Base-by-base conservation (phyloP, 257 asterid species). In the Lavandula angustifolia region DNA sequence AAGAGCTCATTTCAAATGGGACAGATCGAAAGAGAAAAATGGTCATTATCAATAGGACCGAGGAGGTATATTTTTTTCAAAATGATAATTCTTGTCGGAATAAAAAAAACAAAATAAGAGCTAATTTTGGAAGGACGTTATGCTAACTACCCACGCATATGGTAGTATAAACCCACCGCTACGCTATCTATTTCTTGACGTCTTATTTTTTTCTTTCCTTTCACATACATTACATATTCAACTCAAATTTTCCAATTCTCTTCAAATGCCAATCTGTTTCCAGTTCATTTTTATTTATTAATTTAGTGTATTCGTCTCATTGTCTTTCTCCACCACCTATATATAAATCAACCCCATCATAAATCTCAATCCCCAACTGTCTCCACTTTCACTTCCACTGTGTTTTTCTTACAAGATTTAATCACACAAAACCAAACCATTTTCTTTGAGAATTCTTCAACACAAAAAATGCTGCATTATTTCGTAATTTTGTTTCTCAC, bases 261-360 rank as follows among this genome's bases (percentile, higher is more conserved):
- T 6, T 18, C 47, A 16, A 9, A 57, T 41, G 41, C 16, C 66
- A 9, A 66, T 66, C 82, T 80, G 82, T 73, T 54, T 70, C 77
- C 85, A 80, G 80, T 63, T 76, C 85, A 80, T 72, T 17, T 37
- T n/a, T 22, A 27, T 27, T 62, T 35, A 3, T 6, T 4, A 22
- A 22, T 22, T 22, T 0, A 22, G 2, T 22, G 1, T 50, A 27
- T 22, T 13, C 9, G 10, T 9, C n/a, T 57, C 22, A 33, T 44
- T 62, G 27, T 41, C 32, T 47, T 41, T 47, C 41, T 22, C 71
- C 40, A 3, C 29, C 55, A n/a, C 34, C 61, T 75, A 75, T 75
- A 75, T 75, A 14, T 75, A 79, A 18, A 49, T 43, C 59, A 47
- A 3, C 56, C 55, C 48, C 31, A 12, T 33, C 38, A 44, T 58